Conservation (phyloP, 345 rosid species). For the Linum lewisii region DNA sequence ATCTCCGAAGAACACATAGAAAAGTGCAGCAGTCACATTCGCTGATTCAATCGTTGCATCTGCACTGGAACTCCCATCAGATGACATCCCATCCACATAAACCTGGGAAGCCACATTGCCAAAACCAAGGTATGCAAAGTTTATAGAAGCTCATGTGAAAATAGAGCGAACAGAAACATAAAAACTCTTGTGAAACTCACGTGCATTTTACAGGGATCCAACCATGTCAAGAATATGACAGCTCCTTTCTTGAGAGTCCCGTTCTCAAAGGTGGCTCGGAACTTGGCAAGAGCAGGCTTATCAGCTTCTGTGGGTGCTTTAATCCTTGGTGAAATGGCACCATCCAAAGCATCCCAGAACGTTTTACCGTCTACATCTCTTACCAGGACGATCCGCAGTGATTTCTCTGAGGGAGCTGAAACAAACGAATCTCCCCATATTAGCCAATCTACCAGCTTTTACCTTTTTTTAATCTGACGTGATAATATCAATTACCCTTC, state of each 20-base stretch:
- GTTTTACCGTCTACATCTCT: slow-evolving; percentile 94
- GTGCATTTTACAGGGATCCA: slow-evolving; percentile 53
- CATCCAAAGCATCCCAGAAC: slow-evolving; percentile 85
- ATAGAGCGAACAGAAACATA: not conserved
- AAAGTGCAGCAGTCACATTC: slow-evolving; percentile 50
- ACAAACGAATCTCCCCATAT: not conserved
- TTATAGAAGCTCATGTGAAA: not conserved
- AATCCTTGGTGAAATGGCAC: slow-evolving; percentile 65
- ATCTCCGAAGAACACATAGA: slow-evolving; percentile 68
- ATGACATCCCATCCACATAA: slow-evolving; percentile 55
- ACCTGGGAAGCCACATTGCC: slow-evolving; percentile 32
- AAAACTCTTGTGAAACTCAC: slow-evolving; percentile 32
- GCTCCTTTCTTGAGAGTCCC: slow-evolving; percentile 66
- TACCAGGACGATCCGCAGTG: slow-evolving; percentile 73
- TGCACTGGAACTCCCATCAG: slow-evolving; percentile 32
- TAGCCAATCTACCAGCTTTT: slow-evolving; percentile 2
- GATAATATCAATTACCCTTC: slow-evolving; percentile 32
- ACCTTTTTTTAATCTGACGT: not conserved
- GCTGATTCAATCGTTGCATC: slow-evolving; percentile 57
- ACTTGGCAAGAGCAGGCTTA: slow-evolving; percentile 50
- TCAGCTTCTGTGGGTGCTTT: slow-evolving; percentile 42
- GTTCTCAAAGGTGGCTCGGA: slow-evolving; percentile 54
- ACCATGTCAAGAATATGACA: slow-evolving; percentile 66
- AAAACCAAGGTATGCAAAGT: not conserved
- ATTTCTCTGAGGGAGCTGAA: slow-evolving; percentile 60